These are phyloP conservation scores for Diaporthe sp. DNA, from an alignment of 2,329 filamentous ascomycete species.

Conservation along the genomic window DNA sequence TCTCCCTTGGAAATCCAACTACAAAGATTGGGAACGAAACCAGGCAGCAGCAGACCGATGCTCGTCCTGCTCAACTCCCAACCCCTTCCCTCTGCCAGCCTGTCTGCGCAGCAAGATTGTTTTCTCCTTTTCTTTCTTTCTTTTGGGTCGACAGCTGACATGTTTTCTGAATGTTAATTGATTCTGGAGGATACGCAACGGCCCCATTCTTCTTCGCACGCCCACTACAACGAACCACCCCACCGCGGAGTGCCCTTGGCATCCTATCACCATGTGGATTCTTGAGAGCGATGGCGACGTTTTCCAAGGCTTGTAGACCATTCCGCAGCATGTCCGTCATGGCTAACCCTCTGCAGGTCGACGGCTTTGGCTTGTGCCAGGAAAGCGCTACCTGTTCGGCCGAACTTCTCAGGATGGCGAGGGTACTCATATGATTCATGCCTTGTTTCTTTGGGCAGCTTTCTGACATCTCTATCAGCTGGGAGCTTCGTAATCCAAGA, in stretches of 20 bases:
- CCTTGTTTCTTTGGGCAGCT: neutral
- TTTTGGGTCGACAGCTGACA: neutral
- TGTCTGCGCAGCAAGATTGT: neutral
- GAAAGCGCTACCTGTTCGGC: slow-evolving; percentile 88
- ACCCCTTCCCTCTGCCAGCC: neutral
- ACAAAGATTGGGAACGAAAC: neutral
- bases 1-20: neutral
- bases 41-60: slow-evolving; percentile 7
- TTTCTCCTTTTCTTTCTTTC: too few species aligned
- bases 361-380: slow-evolving; percentile 87
- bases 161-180: neutral
- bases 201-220: neutral
- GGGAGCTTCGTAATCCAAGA: slow-evolving; percentile 80
- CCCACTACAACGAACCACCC: neutral
- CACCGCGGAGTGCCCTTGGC: neutral
- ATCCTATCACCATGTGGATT: slow-evolving; percentile 71
- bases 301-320: slow-evolving; percentile 59
- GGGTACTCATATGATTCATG: slow-evolving; percentile 36
- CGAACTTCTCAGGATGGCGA: slow-evolving; percentile 78
- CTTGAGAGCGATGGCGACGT: slow-evolving; percentile 70
- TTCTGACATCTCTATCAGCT: slow-evolving; percentile 57
- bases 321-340: neutral
- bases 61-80: too few species aligned
- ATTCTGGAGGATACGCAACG: neutral
- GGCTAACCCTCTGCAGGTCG: slow-evolving; percentile 63